Evolutionary conservation across 2,329 filamentous ascomycete genomes (phyloP).

Genomic region (Trichoderma oligosporum): DNA sequence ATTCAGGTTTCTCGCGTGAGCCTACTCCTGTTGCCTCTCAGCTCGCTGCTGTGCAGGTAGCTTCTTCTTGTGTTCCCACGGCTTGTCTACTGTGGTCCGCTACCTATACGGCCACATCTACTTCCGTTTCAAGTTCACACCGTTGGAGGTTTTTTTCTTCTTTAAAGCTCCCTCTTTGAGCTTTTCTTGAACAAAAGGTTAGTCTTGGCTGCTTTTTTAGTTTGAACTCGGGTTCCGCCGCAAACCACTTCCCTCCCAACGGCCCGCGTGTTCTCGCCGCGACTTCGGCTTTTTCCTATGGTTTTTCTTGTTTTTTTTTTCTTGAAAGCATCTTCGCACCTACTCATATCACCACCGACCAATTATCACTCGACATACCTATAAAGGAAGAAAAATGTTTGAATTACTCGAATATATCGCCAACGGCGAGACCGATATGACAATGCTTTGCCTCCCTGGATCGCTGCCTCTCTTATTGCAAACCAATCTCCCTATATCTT

Average conservation of each 20-base stretch:
- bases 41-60: constrained; percentile 28
- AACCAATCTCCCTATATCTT: too few species aligned
- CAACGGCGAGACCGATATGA: too few species aligned
- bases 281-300: constrained; percentile 1
- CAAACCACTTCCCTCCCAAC: neutral
- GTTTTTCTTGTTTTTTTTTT: neutral
- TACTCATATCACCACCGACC: neutral
- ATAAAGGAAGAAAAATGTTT: neutral
- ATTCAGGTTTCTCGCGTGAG: constrained; percentile 33
- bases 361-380: neutral
- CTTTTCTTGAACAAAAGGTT: constrained; percentile 18
- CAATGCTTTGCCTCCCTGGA: too few species aligned
- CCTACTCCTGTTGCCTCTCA: constrained; percentile 28
- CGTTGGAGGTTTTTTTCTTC: constrained; percentile 10
- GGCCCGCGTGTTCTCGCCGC: neutral
- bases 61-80: constrained; percentile 23
- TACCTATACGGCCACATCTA: constrained; percentile 15
- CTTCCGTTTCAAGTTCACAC: constrained; percentile 17
- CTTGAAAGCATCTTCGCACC: neutral
- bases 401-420: too few species aligned
- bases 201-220: constrained; percentile 7
- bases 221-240: neutral
- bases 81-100: constrained; percentile 17
- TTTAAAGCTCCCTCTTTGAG: constrained; percentile 4
- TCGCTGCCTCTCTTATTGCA: too few species aligned